Evolutionary conservation across 1,139 yeast genomes (phyloP), one percentile per base, ranked within the genome.

Genomic region (Taphrina pruni): DNA sequence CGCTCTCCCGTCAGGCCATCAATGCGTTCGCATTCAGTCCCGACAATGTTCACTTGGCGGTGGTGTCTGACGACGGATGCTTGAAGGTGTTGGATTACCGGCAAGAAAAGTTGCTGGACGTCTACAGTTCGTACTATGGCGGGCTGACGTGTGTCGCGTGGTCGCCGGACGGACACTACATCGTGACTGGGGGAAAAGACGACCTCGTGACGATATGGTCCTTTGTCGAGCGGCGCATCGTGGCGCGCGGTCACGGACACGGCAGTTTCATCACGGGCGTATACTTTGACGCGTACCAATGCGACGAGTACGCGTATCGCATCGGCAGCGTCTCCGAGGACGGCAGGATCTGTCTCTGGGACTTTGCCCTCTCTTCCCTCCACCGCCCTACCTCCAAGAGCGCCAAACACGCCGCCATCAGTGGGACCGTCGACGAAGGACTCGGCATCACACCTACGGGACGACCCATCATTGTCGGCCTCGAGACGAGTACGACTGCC

Each of bases 301-400:
- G 76, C 52, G 80, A 80, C 66, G 74, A 74, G 73, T 73, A 70
- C 36, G 77, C 75, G 20, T 89, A 89, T 76, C 81, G 88, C 69
- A 77, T 89, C 48, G 85, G 88, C 1, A 83, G 89, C 54, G 87
- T 87, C 71, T 92, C 93, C 1, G 87, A 84, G 74, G 96, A 89
- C 75, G 91, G 92, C 0, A 82, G 83, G 69, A 78, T 89, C 8
- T 78, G 87, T 46, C 79, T 88, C 41, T 89, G 93, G 90, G 95
- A 89, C 74, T 88, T 89, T 76, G 86, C 87, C 66, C 88, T 89
- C 55, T 82, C 84, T 74, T 84, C 87, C 12, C 77, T 88, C 57
- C 76, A 75, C 21, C 71, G 77, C 52, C 80, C 80, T 6, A 45
- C 67, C 32, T 43, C 60, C 61, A 64, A 64, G 56, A 46, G 45